phyloP scores from a whole-genome alignment of 768 basidiomycete genomes.

The Pleurotus djamor region DNA sequence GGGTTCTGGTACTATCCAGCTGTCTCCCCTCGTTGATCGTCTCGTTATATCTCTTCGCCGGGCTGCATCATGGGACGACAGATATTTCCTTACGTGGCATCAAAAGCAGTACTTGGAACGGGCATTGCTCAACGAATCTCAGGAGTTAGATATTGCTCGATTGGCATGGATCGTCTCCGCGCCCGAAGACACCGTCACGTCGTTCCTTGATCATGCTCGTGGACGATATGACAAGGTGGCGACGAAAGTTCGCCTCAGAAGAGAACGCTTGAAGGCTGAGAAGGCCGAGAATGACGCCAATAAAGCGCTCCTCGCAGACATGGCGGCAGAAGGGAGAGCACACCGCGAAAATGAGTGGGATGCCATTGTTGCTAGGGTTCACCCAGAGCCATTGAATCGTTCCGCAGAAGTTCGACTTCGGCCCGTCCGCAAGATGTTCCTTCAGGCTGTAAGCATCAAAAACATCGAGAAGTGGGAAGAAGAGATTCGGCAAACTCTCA shows the following conservation, averaged over 20 bases:
- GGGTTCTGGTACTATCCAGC: no score
- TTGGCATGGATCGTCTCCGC: conserved; percentile 56
- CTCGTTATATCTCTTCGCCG: conserved; percentile 57
- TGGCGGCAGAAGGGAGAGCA: conserved; percentile 58
- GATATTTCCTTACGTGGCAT: conserved; percentile 64
- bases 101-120: conserved; percentile 61
- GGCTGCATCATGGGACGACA: conserved; percentile 53
- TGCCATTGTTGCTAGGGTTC: conserved; percentile 47
- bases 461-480: conserved; percentile 60
- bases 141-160: conserved; percentile 38
- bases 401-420: conserved; percentile 49
- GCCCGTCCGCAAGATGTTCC: conserved; percentile 51
- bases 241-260: conserved; percentile 36
- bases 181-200: conserved; percentile 44
- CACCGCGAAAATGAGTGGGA: conserved; percentile 70
- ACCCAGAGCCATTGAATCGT: conserved; percentile 50
- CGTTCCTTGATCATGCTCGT: conserved; percentile 40
- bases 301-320: conserved; percentile 54
- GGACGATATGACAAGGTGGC: conserved; percentile 37
- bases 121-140: conserved; percentile 24
- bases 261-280: conserved; percentile 28
- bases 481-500: conserved; percentile 54
- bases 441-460: conserved; percentile 53
- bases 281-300: conserved; percentile 36
- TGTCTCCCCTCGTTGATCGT: conserved; percentile 21